Conservation (phyloP, 2,329 filamentous ascomycete genomes). For the Cryphonectria nitschkei region DNA sequence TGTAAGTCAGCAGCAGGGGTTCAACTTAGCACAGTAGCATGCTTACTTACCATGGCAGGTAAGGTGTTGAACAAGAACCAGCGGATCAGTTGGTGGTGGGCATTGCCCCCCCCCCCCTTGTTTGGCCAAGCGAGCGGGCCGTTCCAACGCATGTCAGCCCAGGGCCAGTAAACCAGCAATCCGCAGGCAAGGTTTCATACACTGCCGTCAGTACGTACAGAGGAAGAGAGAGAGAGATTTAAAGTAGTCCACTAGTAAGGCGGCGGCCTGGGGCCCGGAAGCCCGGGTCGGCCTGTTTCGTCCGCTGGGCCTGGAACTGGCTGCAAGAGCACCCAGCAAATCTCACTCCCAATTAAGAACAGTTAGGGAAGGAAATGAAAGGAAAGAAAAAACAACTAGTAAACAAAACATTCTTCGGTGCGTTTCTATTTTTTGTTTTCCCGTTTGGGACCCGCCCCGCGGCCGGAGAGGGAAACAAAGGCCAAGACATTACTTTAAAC, state of each 20-base stretch:
- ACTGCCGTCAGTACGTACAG: not conserved
- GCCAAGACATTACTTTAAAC: not conserved
- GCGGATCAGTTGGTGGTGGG: not conserved
- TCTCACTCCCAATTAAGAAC: not conserved
- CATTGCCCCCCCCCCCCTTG: not conserved
- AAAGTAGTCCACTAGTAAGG: not conserved
- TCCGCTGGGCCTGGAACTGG: slow-evolving; percentile 15
- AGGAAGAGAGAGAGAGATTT: not conserved
- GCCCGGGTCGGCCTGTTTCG: slow-evolving; percentile 20
- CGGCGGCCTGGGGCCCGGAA: not conserved
- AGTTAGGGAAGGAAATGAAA: not conserved
- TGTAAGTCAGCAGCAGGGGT: not conserved
- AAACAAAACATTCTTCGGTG: not conserved
- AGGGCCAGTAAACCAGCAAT: not conserved
- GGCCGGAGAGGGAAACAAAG: not conserved
- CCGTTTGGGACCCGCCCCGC: not conserved
- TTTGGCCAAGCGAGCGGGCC: not conserved
- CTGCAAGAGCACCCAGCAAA: not conserved
- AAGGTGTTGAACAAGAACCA: not conserved
- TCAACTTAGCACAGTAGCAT: no score
- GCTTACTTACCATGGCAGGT: not conserved
- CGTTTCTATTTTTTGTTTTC: slow-evolving; percentile 13
- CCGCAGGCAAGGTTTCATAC: no score
- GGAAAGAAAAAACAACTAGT: not conserved
- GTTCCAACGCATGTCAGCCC: not conserved